Conservation (phyloP, 495 filamentous ascomycete species). For the Aspergillus incahuasiensis region DNA sequence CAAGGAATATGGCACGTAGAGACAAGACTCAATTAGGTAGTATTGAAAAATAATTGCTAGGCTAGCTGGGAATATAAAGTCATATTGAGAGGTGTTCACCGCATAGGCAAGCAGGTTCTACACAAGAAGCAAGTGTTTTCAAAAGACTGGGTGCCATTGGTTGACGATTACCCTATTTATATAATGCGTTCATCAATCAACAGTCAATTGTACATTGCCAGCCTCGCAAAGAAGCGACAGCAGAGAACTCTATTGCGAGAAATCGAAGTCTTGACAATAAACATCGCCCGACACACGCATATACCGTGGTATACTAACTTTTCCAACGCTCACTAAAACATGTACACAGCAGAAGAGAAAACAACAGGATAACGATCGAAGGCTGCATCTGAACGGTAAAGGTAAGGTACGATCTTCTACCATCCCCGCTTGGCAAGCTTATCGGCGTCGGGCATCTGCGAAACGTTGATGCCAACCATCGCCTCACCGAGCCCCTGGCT, state of each 20-base stretch:
- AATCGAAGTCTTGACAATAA: constrained; percentile 8
- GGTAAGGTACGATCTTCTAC: too few species aligned
- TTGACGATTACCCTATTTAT: too few species aligned
- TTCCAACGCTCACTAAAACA: constrained; percentile 19
- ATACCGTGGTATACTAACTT: constrained; percentile 5
- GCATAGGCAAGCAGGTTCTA: too few species aligned
- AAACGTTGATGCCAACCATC: constrained; percentile 90
- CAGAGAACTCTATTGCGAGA: constrained; percentile 5
- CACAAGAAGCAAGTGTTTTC: too few species aligned
- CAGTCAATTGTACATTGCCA: not conserved
- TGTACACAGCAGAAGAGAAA: not conserved
- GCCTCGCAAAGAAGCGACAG: constrained; percentile 3
- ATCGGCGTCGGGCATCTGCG: constrained; percentile 64
- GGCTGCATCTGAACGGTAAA: not conserved
- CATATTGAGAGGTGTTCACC: too few species aligned
- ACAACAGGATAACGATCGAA: not conserved
- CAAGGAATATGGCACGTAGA: too few species aligned
- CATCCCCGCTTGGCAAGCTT: constrained; percentile 86
- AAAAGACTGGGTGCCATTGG: too few species aligned
- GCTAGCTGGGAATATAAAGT: too few species aligned
- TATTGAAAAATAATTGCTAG: too few species aligned
- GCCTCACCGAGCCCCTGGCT: constrained; percentile 85
- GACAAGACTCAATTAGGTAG: too few species aligned
- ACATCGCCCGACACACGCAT: not conserved
- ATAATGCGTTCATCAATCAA: too few species aligned